These are phyloP conservation scores for Triangularia setosa DNA, from an alignment of 2,329 filamentous ascomycete species.

Conservation along the genomic window DNA sequence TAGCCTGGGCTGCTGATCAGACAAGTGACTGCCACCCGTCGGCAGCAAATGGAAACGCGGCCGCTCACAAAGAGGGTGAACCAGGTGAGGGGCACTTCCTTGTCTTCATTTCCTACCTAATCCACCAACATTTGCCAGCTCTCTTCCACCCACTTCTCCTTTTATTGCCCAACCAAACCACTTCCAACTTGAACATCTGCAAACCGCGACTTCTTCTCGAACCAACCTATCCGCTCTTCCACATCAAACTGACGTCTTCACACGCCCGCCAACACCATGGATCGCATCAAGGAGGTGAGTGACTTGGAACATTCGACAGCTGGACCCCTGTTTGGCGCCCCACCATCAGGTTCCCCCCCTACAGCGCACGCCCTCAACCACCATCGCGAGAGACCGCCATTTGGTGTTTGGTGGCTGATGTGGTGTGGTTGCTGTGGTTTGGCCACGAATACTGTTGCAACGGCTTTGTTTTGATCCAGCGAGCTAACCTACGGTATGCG, in stretches of 20 bases:
- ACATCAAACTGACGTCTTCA: background rate
- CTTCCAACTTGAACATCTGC: slow-evolving; percentile 7
- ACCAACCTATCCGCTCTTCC: background rate
- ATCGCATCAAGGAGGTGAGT: slow-evolving; percentile 85
- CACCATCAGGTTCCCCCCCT: slow-evolving; percentile 27
- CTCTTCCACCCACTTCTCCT: slow-evolving; percentile 22
- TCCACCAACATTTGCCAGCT: slow-evolving; percentile 19
- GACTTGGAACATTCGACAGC: slow-evolving; percentile 9
- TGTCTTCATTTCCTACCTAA: slow-evolving; percentile 24
- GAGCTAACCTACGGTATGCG: slow-evolving; percentile 27
- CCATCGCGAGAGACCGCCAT: slow-evolving; percentile 9
- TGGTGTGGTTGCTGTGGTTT: slow-evolving; percentile 14
- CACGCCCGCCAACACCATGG: slow-evolving; percentile 54
- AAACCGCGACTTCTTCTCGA: slow-evolving; percentile 10
- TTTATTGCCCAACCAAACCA: slow-evolving; percentile 15
- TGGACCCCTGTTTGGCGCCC: slow-evolving; percentile 28
- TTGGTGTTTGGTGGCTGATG: slow-evolving; percentile 1
- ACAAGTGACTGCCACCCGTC: slow-evolving; percentile 25
- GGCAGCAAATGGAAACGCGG: slow-evolving; percentile 25
- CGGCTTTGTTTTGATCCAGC: background rate
- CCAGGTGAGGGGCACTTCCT: slow-evolving; percentile 25
- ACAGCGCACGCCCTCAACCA: slow-evolving; percentile 24
- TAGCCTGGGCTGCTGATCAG: slow-evolving; percentile 23
- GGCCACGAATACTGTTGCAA: background rate
- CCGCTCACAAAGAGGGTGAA: slow-evolving; percentile 4